Evolutionary conservation across 2,329 filamentous ascomycete genomes (phyloP), one percentile per base, ranked within the genome.

Genomic region (Periconia digitata): DNA sequence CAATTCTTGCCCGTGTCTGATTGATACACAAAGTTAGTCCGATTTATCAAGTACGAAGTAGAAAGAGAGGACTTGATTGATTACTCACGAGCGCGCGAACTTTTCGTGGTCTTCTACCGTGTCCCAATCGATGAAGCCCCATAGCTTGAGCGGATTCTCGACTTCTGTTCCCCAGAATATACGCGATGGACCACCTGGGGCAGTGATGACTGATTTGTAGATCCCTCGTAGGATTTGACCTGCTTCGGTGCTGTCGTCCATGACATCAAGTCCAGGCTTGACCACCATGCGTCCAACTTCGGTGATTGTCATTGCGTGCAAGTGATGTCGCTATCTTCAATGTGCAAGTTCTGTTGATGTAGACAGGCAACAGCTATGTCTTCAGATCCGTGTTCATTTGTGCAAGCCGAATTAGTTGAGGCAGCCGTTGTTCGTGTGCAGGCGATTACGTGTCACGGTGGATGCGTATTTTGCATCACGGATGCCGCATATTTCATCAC

Each of bases 221-320:
- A 29, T 32, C 8, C 32, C 17, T 6, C 10, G 18, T 20, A 50
- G 23, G 21, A 42, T 22, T 36, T 46, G 23, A n/a, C 47, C 47
- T 39, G 45, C 47, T 23, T n/a, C 10, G n/a, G 47, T 50, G 6
- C 18, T 29, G 10, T 37, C 27, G 18, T 50, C 21, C 43, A 45
- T 50, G 29, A 46, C 29, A 16, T 46, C 18, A 15, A 40, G 16
- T 18, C 39, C 39, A 13, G 51, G 41, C 34, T 48, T 44, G n/a
- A 53, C 35, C 37, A 29, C 29, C 51, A 53, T 50, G 18, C 24
- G 36, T n/a, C 44, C 51, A 8, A 53, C 18, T 37, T 53, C 51
- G 6, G 37, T 44, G 20, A 48, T 27, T 6, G 44, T 17, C 43
- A 49, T 49, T 39, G 8, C 35, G 42, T 27, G 27, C n/a, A 13